Evolutionary conservation across 2,329 filamentous ascomycete species (phyloP).

Genomic region (Graphiopsis chlorocephala): DNA sequence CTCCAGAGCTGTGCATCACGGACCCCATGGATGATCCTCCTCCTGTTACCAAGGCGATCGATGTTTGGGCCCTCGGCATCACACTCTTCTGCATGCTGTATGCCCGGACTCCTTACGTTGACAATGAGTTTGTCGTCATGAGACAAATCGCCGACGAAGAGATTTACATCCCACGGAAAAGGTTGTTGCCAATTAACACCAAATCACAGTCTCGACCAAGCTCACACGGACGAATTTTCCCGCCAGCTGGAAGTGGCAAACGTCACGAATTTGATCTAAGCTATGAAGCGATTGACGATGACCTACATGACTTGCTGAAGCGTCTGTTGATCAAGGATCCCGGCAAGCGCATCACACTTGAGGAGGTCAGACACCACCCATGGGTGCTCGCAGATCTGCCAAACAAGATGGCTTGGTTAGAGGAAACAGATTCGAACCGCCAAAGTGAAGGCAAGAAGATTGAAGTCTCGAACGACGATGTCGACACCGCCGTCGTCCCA

Average conservation of each 20-base stretch:
- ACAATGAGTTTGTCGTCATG: slow-evolving; percentile 91
- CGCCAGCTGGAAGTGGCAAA: slow-evolving; percentile 57
- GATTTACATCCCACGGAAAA: slow-evolving; percentile 79
- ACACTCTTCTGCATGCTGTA: slow-evolving; percentile 95
- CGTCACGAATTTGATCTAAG: slow-evolving; percentile 73
- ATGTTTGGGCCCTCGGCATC: slow-evolving; percentile 95
- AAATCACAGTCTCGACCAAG: slow-evolving; percentile 44
- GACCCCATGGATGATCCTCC: slow-evolving; percentile 65
- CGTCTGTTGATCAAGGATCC: slow-evolving; percentile 87
- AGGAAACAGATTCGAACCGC: slow-evolving; percentile 82
- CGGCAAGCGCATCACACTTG: slow-evolving; percentile 78
- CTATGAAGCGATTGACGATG: slow-evolving; percentile 82
- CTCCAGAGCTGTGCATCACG: slow-evolving; percentile 91
- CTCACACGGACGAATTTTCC: slow-evolving; percentile 47
- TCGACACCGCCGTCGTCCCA: slow-evolving; percentile 85
- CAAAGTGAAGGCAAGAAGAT: slow-evolving; percentile 80
- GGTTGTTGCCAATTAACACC: slow-evolving; percentile 68
- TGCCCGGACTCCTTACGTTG: slow-evolving; percentile 88
- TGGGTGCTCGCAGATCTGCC: slow-evolving; percentile 82
- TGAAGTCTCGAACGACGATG: slow-evolving; percentile 85
- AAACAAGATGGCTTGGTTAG: slow-evolving; percentile 79
- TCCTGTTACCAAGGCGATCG: slow-evolving; percentile 86
- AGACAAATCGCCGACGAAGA: slow-evolving; percentile 86
- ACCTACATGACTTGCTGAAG: slow-evolving; percentile 72
- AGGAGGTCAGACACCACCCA: slow-evolving; percentile 88